Evolutionary conservation across 202 grass and related monocot species (phyloP).

Genomic region (Saccharum hybrid): DNA sequence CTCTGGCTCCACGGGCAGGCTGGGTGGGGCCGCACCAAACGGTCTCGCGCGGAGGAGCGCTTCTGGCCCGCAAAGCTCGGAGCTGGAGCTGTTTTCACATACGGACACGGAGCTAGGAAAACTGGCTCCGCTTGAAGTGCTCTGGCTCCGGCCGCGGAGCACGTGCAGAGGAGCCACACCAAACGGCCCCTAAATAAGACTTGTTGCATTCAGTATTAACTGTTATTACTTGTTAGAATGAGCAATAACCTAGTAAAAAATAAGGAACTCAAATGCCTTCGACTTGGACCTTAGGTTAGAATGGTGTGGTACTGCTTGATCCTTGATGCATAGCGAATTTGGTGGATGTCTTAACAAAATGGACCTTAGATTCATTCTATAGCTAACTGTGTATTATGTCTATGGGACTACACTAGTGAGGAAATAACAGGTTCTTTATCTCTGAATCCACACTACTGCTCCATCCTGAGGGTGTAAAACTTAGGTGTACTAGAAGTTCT

Average conservation of each 20-base stretch:
- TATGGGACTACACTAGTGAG: background rate
- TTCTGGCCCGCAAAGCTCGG: too few species aligned
- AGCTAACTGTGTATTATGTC: background rate
- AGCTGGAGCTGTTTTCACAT: background rate
- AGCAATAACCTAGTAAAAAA: background rate
- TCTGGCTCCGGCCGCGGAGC: background rate
- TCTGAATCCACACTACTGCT: background rate
- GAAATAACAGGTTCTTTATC: slow-evolving; percentile 1
- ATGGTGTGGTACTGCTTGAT: slow-evolving; percentile 18
- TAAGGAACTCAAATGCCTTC: background rate
- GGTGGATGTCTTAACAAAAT: slow-evolving; percentile 13
- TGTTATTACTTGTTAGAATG: background rate
- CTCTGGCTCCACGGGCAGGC: background rate
- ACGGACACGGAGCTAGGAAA: background rate
- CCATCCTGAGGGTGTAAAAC: background rate
- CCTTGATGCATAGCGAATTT: background rate
- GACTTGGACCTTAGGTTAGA: background rate
- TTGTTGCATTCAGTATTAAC: background rate
- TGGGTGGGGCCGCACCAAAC: background rate
- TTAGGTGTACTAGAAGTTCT: background rate
- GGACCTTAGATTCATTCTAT: background rate
- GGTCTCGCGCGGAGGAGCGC: background rate
- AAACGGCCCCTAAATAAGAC: background rate
- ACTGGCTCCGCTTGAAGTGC: too few species aligned
- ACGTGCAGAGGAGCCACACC: too few species aligned